These are phyloP conservation scores for Cetradonia linearis DNA, from an alignment of 495 filamentous ascomycete genomes.

Conservation along the genomic window DNA sequence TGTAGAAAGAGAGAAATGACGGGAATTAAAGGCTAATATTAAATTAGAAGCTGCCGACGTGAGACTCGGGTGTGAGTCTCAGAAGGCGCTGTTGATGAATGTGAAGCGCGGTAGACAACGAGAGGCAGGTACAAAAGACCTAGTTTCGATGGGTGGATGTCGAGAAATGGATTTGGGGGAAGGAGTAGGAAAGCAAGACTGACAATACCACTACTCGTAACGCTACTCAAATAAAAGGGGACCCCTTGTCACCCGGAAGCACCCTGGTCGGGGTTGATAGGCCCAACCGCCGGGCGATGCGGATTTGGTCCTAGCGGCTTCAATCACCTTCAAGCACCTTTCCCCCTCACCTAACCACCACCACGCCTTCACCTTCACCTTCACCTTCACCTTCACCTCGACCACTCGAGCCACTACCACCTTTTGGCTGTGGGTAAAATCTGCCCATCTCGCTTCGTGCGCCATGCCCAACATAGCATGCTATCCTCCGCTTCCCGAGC, in stretches of 20 bases:
- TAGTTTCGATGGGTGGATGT: slow-evolving; percentile 2
- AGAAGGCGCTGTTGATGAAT: slow-evolving; percentile 22
- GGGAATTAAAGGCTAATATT: slow-evolving; percentile 28
- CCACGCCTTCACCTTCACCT: neutral
- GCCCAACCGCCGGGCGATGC: neutral
- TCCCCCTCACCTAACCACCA: neutral
- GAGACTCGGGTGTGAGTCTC: slow-evolving; percentile 11
- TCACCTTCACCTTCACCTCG: neutral
- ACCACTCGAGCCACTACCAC: neutral
- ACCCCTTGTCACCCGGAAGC: slow-evolving; percentile 13
- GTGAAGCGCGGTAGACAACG: slow-evolving; percentile 17
- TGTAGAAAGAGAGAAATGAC: slow-evolving; percentile 29
- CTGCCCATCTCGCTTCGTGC: slow-evolving; percentile 8
- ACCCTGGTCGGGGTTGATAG: neutral
- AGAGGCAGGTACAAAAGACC: slow-evolving; percentile 20
- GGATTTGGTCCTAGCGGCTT: slow-evolving; percentile 4
- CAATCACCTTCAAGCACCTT: too few species aligned
- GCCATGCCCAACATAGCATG: slow-evolving; percentile 12
- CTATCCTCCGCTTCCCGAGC: slow-evolving; percentile 5
- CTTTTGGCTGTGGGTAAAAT: neutral
- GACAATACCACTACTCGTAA: slow-evolving; percentile 2
- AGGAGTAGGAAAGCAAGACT: slow-evolving; percentile 30
- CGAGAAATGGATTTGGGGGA: slow-evolving; percentile 10
- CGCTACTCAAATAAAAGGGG: slow-evolving; percentile 31
- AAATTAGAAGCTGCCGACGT: slow-evolving; percentile 16